phyloP scores from a whole-genome alignment of 75 land plant genomes.

The Larix kaempferi region DNA sequence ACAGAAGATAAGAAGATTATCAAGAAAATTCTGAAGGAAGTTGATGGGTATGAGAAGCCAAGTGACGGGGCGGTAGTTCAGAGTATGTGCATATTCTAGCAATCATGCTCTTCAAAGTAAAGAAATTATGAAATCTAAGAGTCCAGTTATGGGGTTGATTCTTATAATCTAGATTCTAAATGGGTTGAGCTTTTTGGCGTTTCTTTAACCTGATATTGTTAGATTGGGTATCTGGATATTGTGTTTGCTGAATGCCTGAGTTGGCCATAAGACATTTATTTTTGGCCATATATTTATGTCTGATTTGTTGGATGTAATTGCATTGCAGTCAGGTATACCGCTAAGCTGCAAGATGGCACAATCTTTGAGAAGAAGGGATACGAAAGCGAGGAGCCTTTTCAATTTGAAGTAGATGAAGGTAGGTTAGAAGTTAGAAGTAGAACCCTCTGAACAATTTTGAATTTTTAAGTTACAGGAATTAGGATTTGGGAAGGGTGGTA shows the following conservation, averaged over 20 bases:
- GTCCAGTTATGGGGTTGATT: neutral
- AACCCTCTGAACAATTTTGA: neutral
- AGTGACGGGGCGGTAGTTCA: constrained; percentile 42
- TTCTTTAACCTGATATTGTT: neutral
- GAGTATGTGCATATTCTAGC: constrained; percentile 23
- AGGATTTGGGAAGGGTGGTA: neutral
- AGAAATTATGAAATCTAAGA: constrained; percentile 4
- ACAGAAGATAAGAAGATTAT: constrained; percentile 44
- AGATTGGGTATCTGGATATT: neutral
- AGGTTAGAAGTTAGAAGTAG: too few species aligned
- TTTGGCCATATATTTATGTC: neutral
- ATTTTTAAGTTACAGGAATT: neutral
- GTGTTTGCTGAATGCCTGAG: neutral
- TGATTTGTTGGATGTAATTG: neutral
- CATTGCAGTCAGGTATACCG: constrained; percentile 49
- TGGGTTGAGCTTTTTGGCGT: neutral
- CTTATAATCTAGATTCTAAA: neutral
- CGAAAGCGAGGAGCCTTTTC: constrained; percentile 35
- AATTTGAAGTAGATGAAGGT: constrained; percentile 79
- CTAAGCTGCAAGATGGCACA: constrained; percentile 71
- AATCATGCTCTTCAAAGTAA: neutral
- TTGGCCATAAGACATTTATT: neutral
- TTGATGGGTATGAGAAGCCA: constrained; percentile 50
- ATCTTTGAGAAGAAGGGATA: constrained; percentile 65
- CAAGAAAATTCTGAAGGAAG: constrained; percentile 39